phyloP scores from a whole-genome alignment of 441 rosid genomes.

The Corymbia calophylla region DNA sequence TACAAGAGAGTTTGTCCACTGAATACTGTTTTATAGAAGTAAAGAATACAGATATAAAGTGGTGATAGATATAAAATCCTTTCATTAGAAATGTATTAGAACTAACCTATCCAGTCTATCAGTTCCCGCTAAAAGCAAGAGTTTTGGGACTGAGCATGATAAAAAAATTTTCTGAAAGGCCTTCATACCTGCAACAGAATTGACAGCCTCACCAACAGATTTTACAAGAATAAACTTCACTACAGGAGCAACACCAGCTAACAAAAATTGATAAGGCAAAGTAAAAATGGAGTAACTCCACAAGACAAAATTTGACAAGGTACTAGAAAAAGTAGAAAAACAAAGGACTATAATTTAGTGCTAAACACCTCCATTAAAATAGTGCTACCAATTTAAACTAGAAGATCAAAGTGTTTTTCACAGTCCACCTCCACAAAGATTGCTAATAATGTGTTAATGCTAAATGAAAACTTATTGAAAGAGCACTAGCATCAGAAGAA shows the following conservation, averaged over 20 bases:
- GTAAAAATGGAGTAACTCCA: background rate
- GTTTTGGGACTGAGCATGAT: slow-evolving; percentile 79
- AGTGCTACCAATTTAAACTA: background rate
- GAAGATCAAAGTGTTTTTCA: background rate
- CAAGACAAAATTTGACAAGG: background rate
- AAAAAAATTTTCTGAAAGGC: slow-evolving; percentile 89
- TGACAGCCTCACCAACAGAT: background rate
- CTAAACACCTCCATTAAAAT: background rate
- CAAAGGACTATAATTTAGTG: background rate
- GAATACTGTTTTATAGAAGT: background rate
- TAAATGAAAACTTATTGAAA: background rate
- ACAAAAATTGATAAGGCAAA: background rate
- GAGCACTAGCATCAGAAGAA: background rate
- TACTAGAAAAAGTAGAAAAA: background rate
- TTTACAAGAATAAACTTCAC: background rate
- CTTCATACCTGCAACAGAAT: slow-evolving; percentile 71
- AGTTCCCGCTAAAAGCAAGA: slow-evolving; percentile 85
- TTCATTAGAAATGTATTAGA: background rate
- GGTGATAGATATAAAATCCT: background rate
- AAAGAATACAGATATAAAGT: background rate
- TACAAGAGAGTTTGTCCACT: background rate
- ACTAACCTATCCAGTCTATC: slow-evolving; percentile 84
- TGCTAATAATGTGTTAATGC: background rate
- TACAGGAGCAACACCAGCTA: background rate
- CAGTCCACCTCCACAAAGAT: background rate